phyloP scores from a whole-genome alignment of 2,329 filamentous ascomycete species.

The Fusarium sp. region DNA sequence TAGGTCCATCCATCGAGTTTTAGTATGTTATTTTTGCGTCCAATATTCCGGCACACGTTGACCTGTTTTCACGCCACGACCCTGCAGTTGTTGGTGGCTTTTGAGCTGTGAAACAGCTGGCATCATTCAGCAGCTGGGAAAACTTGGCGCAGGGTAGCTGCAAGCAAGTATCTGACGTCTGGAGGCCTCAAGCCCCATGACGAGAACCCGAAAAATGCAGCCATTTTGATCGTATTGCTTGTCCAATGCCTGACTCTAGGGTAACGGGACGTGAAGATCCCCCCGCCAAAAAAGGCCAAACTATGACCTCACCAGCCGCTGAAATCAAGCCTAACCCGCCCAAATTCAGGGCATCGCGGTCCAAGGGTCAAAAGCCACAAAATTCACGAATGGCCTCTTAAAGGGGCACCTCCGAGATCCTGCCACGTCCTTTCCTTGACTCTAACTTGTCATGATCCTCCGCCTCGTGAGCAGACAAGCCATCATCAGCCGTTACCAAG shows the following conservation, averaged over 20 bases:
- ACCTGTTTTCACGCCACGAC: constrained; percentile 12
- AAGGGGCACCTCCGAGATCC: neutral
- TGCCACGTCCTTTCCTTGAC: constrained; percentile 20
- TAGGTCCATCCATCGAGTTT: neutral
- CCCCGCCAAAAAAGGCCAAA: neutral
- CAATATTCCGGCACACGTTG: neutral
- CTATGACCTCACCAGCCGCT: constrained; percentile 39
- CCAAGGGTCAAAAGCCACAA: constrained; percentile 23
- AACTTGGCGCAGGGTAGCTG: neutral
- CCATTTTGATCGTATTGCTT: neutral
- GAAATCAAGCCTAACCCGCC: constrained; percentile 28
- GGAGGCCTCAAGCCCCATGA: neutral
- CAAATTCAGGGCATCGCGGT: constrained; percentile 35
- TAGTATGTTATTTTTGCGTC: neutral
- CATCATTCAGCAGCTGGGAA: neutral
- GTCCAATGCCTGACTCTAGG: constrained; percentile 12
- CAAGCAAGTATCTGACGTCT: neutral
- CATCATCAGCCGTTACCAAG: constrained; percentile 15
- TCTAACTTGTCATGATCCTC: constrained; percentile 4
- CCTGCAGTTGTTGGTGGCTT: constrained; percentile 17
- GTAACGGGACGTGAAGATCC: constrained; percentile 10
- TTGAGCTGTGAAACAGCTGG: neutral
- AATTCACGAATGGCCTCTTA: constrained; percentile 2
- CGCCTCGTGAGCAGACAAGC: constrained; percentile 19
- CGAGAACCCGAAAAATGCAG: neutral